Conservation (phyloP, 805 yeast genomes). For the Saccharomyces kudriavzevii region DNA sequence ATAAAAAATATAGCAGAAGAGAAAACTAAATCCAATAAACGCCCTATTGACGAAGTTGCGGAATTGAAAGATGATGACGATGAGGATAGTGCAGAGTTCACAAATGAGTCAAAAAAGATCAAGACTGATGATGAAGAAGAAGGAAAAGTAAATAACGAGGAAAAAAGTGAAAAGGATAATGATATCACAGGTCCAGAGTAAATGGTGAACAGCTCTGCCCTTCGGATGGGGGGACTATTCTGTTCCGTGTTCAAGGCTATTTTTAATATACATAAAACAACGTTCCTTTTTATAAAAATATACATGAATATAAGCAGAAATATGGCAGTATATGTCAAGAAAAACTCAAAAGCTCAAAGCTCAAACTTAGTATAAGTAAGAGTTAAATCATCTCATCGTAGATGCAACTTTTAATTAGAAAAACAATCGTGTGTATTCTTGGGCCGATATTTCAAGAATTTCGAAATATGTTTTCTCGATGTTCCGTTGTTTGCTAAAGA, state of each 20-base stretch:
- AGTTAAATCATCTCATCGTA: no score
- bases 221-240: constrained; percentile 13
- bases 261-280: background rate
- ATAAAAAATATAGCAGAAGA: background rate
- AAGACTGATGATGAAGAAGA: background rate
- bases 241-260: background rate
- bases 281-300: background rate
- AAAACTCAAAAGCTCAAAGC: no score
- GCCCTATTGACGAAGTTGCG: background rate
- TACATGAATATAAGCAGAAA: background rate
- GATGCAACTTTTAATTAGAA: no score
- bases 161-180: background rate
- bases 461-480: background rate
- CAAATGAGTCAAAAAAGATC: background rate
- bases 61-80: background rate
- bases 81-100: background rate
- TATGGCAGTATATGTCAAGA: background rate
- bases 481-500: background rate
- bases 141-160: background rate
- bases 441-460: background rate
- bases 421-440: background rate
- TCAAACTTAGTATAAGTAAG: no score
- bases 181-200: background rate
- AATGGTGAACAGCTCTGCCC: background rate
- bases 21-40: background rate